Evolutionary conservation across 1,284 basidiomycete species (phyloP).

Genomic region (Tausonia pullulans): DNA sequence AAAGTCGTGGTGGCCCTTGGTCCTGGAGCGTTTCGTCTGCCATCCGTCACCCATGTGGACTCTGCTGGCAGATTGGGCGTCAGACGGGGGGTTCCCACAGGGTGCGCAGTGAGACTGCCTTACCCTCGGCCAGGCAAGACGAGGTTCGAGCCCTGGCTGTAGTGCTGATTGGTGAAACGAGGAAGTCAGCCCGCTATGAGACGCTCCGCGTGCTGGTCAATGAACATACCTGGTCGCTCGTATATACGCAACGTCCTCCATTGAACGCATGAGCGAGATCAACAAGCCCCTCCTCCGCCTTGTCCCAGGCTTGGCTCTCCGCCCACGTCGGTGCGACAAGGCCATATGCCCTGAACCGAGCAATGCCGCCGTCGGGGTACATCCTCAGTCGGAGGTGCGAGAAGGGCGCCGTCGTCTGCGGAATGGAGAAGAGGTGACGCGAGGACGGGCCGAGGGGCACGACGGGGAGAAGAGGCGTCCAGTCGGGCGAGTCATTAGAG

Average conservation of each 20-base stretch:
- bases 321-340: conserved; percentile 48
- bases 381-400: conserved; percentile 88
- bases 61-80: too few relatives aligned
- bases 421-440: conserved; percentile 67
- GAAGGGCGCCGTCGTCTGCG: conserved; percentile 43
- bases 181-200: too few relatives aligned
- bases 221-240: conserved; percentile 41
- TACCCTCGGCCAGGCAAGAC: conserved; percentile 74
- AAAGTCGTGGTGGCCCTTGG: conserved; percentile 75
- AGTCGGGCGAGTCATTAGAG: conserved; percentile 40
- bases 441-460: conserved; percentile 67
- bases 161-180: conserved; percentile 43
- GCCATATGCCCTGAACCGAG: conserved; percentile 80
- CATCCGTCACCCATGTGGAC: conserved; percentile 86
- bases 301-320: conserved; percentile 17
- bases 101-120: too few relatives aligned
- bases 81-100: too few relatives aligned
- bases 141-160: conserved; percentile 80
- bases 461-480: conserved; percentile 67
- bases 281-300: conserved; percentile 37
- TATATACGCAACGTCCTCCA: conserved; percentile 67
- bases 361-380: conserved; percentile 94
- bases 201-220: too few relatives aligned
- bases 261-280: conserved; percentile 86
- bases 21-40: conserved; percentile 87